phyloP scores from a whole-genome alignment of 2,329 filamentous ascomycete genomes.

The Penicillium concentricum region DNA sequence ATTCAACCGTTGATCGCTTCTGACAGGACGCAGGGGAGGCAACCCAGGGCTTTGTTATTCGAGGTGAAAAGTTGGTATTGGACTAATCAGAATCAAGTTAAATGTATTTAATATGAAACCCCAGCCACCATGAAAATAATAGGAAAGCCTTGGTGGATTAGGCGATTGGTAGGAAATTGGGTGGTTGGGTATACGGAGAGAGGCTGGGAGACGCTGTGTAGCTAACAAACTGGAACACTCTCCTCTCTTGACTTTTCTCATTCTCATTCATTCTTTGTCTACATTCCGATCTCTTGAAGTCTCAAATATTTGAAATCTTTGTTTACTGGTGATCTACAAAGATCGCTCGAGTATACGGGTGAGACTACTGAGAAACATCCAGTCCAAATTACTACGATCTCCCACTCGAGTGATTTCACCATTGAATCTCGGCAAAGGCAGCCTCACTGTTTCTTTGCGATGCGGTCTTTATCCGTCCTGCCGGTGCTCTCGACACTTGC shows the following conservation, averaged over 20 bases:
- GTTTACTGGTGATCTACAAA: slow-evolving; percentile 8
- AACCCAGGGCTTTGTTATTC: background rate
- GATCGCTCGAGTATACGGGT: slow-evolving; percentile 13
- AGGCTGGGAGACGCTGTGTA: slow-evolving; percentile 30
- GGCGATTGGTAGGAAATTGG: slow-evolving; percentile 30
- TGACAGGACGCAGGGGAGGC: background rate
- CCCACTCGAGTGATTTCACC: background rate
- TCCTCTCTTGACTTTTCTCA: slow-evolving; percentile 14
- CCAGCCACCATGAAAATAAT: slow-evolving; percentile 15
- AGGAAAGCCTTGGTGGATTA: background rate
- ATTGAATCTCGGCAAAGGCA: background rate
- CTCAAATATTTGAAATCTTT: slow-evolving; percentile 6
- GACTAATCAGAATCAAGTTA: background rate
- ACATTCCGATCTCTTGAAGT: slow-evolving; percentile 16
- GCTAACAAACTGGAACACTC: slow-evolving; percentile 14
- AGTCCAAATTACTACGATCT: background rate
- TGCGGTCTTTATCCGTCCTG: slow-evolving; percentile 30
- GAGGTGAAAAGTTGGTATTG: background rate
- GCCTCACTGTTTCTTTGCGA: slow-evolving; percentile 20
- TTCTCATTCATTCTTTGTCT: slow-evolving; percentile 11
- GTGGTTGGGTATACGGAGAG: slow-evolving; percentile 36
- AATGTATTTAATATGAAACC: slow-evolving; percentile 14
- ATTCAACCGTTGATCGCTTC: slow-evolving; percentile 1
- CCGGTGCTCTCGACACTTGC: slow-evolving; percentile 29
- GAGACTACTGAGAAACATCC: background rate